A percentile compares a stretch with the other conserved stretches of the same genome.
Conservation (phyloP, 2,329 filamentous ascomycete genomes). For the Zasmidium cellare region DNA sequence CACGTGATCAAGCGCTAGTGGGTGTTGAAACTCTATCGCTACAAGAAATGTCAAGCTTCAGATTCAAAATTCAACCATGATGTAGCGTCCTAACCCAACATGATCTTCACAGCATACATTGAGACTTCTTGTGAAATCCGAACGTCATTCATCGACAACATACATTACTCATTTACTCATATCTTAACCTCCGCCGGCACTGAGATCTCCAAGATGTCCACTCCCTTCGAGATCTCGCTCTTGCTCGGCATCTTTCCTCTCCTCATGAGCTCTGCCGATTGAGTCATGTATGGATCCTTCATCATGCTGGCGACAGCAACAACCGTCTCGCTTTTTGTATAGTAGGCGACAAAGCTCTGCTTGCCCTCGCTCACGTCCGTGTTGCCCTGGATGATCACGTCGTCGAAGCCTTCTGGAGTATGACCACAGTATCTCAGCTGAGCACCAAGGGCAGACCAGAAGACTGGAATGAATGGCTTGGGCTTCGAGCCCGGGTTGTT, state of each 20-base stretch:
- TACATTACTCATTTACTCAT: too few relatives aligned
- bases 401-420: slow-evolving; percentile 79
- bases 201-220: slow-evolving; percentile 47
- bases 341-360: slow-evolving; percentile 85
- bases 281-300: slow-evolving; percentile 81
- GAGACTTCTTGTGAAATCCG: too few relatives aligned
- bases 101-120: too few relatives aligned
- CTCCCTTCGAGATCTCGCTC: slow-evolving; percentile 68
- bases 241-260: slow-evolving; percentile 79
- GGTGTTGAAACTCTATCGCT: neutral
- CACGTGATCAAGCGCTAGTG: neutral
- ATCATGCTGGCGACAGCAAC: slow-evolving; percentile 92
- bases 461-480: slow-evolving; percentile 83
- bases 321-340: slow-evolving; percentile 79
- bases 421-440: slow-evolving; percentile 95
- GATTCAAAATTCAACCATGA: neutral
- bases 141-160: too few relatives aligned
- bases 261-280: slow-evolving; percentile 83
- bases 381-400: slow-evolving; percentile 76
- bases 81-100: too few relatives aligned
- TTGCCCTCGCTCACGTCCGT: slow-evolving; percentile 59
- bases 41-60: slow-evolving; percentile 11
- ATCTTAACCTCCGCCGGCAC: slow-evolving; percentile 44
- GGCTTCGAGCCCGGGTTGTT: slow-evolving; percentile 61
- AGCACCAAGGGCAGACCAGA: slow-evolving; percentile 90